Conservation (phyloP, 345 rosid genomes). For the Triadica sebifera region DNA sequence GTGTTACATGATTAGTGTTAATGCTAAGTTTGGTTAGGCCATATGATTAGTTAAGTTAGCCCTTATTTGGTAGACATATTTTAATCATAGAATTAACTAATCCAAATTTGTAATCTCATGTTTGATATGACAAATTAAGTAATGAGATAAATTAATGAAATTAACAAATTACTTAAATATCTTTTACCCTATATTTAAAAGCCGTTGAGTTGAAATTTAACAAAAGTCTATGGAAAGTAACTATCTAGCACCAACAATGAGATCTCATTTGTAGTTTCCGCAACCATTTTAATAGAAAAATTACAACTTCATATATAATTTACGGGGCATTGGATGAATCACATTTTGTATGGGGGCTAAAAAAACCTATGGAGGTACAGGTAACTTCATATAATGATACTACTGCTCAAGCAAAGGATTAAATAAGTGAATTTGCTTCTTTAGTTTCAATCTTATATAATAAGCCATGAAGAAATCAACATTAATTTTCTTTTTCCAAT, state of each 20-base stretch:
- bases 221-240: background rate
- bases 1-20: too few species aligned
- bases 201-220: background rate
- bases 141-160: too few species aligned
- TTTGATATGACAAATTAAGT: too few species aligned
- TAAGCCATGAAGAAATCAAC: conserved; percentile 91
- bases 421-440: conserved; percentile 83
- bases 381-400: conserved; percentile 86
- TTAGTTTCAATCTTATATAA: conserved; percentile 84
- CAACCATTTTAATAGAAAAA: conserved; percentile 1
- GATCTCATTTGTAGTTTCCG: background rate
- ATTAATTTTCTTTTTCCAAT: conserved; percentile 97
- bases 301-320: conserved; percentile 16
- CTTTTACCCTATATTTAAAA: too few species aligned
- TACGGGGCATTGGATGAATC: conserved; percentile 90
- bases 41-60: too few species aligned
- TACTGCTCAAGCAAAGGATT: conserved; percentile 92
- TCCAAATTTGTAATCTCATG: too few species aligned
- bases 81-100: too few species aligned
- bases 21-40: too few species aligned
- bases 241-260: background rate
- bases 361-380: conserved; percentile 75
- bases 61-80: too few species aligned
- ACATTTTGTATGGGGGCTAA: conserved; percentile 84
- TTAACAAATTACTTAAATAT: too few species aligned